Evolutionary conservation across 108 stramenopile genomes (phyloP), one percentile per base, ranked within the genome.

Genomic region (Nitzschia sp.): DNA sequence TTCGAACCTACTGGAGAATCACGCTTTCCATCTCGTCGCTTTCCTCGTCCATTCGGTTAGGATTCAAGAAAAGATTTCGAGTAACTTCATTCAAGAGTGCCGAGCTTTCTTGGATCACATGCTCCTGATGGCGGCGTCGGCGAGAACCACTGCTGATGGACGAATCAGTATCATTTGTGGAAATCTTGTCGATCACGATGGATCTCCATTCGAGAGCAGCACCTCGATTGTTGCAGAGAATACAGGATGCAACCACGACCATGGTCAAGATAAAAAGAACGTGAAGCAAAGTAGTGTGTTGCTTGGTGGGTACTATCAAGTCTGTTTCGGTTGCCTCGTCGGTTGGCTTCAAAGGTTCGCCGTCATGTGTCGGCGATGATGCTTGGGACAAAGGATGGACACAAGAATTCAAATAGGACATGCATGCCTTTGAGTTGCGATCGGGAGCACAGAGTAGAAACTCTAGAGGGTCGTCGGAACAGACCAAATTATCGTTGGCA

Each of bases 11-110:
- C 21, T 51, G 49, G 21, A 51, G 49, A 51, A 51, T 51, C 18
- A 51, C 49, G 21, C 18, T 51, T 23, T 51, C 17, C 49, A 51
- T n/a, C 5, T 17, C 49, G 8, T 8, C 15, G 21, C 49, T 51
- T 9, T 17, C 21, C 11, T 17, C 21, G 21, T 51, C 49, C 4
- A 5, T 17, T 9, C 21, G 4, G 21, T 23, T 51, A 19, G 49
- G 49, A 51, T 51, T 19, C 49, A 51, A 51, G n/a, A 51, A 51
- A 5, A 51, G 49, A 19, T 51, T 51, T 17, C 49, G 8, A 23
- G 49, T 51, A 19, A 51, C 49, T 51, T 51, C 49, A 51, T 51
- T 19, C n/a, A 51, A 19, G 5, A 51, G 49, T 4, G 49, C 49
- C n/a, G 49, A 51, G 21, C 49, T 51, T 51, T 51, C 49, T 51